Conservation (phyloP, 257 asterid genomes). For the Nicotiana noctiflora region DNA sequence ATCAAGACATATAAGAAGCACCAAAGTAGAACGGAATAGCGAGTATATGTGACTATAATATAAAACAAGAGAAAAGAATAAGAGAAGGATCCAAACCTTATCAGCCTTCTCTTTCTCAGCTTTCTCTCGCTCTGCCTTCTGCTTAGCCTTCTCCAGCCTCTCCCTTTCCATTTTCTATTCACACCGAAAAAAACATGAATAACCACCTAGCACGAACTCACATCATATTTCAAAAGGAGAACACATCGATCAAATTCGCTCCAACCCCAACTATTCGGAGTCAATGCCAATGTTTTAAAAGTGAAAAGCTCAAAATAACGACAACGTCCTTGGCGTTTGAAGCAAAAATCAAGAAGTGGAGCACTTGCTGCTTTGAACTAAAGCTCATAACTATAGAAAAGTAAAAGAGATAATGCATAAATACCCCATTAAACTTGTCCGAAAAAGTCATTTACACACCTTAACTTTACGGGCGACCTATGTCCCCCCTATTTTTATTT, state of each 20-base stretch:
- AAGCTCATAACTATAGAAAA: no score
- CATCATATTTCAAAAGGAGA: not conserved
- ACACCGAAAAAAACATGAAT: not conserved
- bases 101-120: conserved; percentile 46
- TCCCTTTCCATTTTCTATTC: conserved; percentile 77
- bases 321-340: no score
- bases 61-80: not conserved
- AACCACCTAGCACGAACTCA: not conserved
- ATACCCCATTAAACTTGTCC: no score
- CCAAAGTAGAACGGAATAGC: no score
- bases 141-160: conserved; percentile 69
- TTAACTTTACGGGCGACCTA: no score
- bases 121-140: conserved; percentile 60
- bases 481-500: no score
- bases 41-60: not conserved
- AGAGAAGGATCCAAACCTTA: conserved; percentile 31
- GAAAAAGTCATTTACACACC: no score
- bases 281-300: no score
- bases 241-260: not conserved
- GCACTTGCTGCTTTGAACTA: no score
- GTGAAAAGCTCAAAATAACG: no score
- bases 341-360: no score
- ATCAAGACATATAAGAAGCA: not conserved
- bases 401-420: no score
- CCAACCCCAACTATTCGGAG: not conserved